Evolutionary conservation across 1,284 basidiomycete species (phyloP).

Genomic region (Mycena citricolor): DNA sequence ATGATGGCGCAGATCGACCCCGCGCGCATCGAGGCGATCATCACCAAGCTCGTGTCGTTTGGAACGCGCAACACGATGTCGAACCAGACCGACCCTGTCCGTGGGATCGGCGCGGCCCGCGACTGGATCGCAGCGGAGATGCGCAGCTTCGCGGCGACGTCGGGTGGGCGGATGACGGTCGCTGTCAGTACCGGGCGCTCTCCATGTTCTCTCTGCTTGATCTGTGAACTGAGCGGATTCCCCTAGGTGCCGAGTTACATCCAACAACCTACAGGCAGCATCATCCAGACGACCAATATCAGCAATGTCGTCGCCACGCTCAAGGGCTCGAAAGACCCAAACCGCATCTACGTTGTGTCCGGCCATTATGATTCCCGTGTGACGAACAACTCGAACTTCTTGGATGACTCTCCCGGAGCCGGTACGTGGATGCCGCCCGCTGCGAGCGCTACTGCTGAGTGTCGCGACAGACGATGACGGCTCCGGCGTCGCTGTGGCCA

Average conservation of each 20-base stretch:
- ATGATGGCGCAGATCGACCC: constrained; percentile 49
- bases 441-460: background rate
- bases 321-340: constrained; percentile 44
- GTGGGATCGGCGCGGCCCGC: constrained; percentile 54
- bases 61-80: constrained; percentile 55
- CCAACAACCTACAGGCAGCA: constrained; percentile 36
- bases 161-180: constrained; percentile 47
- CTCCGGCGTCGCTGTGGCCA: constrained; percentile 52
- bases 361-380: constrained; percentile 54
- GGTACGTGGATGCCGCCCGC: constrained; percentile 28
- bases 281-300: constrained; percentile 45
- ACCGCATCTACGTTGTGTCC: constrained; percentile 52
- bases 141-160: constrained; percentile 40
- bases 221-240: background rate
- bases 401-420: constrained; percentile 49
- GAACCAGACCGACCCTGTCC: constrained; percentile 47
- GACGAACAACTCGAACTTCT: constrained; percentile 41
- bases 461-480: constrained; percentile 41
- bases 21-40: constrained; percentile 43
- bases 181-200: constrained; percentile 16
- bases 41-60: constrained; percentile 52
- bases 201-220: background rate
- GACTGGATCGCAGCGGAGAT: constrained; percentile 54
- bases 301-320: constrained; percentile 53
- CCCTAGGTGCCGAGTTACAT: constrained; percentile 42